Evolutionary conservation across 495 filamentous ascomycete genomes (phyloP).

Genomic region (Delitschia confertaspora): DNA sequence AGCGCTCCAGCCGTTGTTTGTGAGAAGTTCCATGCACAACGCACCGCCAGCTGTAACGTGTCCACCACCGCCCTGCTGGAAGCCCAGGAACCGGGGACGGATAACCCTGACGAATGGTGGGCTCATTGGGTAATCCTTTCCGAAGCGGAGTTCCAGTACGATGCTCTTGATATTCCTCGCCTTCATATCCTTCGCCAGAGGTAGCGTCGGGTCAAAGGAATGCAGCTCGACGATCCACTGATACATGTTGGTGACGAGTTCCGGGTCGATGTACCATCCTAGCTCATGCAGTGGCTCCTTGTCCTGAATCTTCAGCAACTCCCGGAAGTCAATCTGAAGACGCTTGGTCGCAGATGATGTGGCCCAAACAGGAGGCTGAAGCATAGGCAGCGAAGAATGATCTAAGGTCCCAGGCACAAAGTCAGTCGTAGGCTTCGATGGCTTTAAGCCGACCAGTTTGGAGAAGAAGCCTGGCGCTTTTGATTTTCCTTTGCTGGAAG

Average conservation of each 20-base stretch:
- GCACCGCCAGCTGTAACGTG: constrained; percentile 85
- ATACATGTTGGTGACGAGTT: constrained; percentile 59
- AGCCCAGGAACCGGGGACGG: constrained; percentile 67
- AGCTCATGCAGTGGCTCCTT: constrained; percentile 56
- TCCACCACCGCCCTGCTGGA: constrained; percentile 66
- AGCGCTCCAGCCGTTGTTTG: constrained; percentile 71
- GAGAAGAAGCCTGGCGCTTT: constrained; percentile 23
- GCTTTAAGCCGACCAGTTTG: constrained; percentile 15
- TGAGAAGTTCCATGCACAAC: constrained; percentile 87
- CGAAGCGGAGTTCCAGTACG: constrained; percentile 75
- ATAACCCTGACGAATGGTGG: constrained; percentile 85
- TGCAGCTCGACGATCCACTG: constrained; percentile 94
- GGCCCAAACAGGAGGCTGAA: constrained; percentile 62
- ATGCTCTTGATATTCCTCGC: constrained; percentile 50
- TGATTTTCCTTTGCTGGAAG: constrained; percentile 21
- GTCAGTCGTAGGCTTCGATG: constrained; percentile 40
- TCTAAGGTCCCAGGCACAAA: constrained; percentile 60
- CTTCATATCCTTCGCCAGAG: constrained; percentile 70
- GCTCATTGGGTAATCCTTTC: constrained; percentile 59
- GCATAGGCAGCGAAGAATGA: constrained; percentile 44
- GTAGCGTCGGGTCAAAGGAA: constrained; percentile 61
- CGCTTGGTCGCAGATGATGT: constrained; percentile 51
- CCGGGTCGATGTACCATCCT: constrained; percentile 73
- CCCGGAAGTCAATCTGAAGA: constrained; percentile 54
- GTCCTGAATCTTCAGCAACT: constrained; percentile 55